A percentile compares a stretch with the other conserved stretches of the same genome.
Evolutionary conservation across 164 flowering plant species (phyloP).

Genomic region (Euptelea pleiosperma): DNA sequence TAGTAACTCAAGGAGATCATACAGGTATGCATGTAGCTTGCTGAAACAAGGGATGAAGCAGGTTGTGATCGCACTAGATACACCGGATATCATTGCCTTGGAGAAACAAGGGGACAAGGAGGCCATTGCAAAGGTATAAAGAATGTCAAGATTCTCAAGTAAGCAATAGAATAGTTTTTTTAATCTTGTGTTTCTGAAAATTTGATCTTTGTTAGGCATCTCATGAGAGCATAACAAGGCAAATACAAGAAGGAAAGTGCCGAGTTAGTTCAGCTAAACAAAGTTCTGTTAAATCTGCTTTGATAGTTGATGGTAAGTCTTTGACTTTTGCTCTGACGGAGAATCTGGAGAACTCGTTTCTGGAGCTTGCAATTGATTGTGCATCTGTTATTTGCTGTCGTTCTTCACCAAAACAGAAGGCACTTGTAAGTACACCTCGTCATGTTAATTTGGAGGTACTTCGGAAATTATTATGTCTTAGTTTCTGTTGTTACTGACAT

Average conservation of each 20-base stretch:
- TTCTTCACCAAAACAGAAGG: slow-evolving; percentile 90
- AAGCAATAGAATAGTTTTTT: neutral
- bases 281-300: slow-evolving; percentile 37
- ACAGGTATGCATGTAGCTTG: slow-evolving; percentile 83
- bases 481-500: slow-evolving; percentile 11
- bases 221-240: slow-evolving; percentile 43
- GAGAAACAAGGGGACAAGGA: slow-evolving; percentile 68
- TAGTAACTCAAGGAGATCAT: slow-evolving; percentile 15
- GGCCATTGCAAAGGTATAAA: slow-evolving; percentile 58
- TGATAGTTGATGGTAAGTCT: slow-evolving; percentile 85
- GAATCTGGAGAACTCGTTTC: slow-evolving; percentile 43
- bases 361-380: slow-evolving; percentile 66
- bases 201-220: slow-evolving; percentile 49
- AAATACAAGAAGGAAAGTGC: slow-evolving; percentile 48
- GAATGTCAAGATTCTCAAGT: slow-evolving; percentile 3
- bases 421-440: slow-evolving; percentile 51
- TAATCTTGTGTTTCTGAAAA: neutral
- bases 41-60: slow-evolving; percentile 73
- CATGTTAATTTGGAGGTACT: neutral
- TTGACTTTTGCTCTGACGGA: slow-evolving; percentile 56
- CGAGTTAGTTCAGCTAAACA: slow-evolving; percentile 36
- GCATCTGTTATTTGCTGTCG: slow-evolving; percentile 91
- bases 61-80: slow-evolving; percentile 62
- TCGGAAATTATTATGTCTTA: neutral
- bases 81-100: slow-evolving; percentile 49